phyloP scores from a whole-genome alignment of 768 basidiomycete species.

The Termitomyces sp. region DNA sequence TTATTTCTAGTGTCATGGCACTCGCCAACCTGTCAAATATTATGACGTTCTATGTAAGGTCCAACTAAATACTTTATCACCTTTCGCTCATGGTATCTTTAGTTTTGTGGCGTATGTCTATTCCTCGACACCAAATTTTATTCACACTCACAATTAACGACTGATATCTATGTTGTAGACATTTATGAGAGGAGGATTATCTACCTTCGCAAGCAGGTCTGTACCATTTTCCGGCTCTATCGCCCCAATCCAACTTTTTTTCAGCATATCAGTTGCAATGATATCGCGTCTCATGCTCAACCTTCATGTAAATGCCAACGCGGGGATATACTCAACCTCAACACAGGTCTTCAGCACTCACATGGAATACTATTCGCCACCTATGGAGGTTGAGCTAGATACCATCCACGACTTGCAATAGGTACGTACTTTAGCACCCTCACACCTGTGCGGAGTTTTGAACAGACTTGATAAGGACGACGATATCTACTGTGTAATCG shows the following conservation, averaged over 20 bases:
- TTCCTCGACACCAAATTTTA: background rate
- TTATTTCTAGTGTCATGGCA: constrained; percentile 40
- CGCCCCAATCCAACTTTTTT: background rate
- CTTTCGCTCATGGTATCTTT: background rate
- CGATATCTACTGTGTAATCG: too few species aligned
- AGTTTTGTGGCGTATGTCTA: constrained; percentile 22
- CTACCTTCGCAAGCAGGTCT: constrained; percentile 45
- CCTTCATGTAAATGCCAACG: constrained; percentile 36
- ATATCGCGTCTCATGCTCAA: constrained; percentile 55
- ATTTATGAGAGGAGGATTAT: constrained; percentile 38
- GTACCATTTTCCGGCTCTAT: constrained; percentile 8
- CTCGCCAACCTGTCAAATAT: background rate
- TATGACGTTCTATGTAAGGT: background rate
- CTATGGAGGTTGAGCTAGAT: constrained; percentile 19
- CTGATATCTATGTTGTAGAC: constrained; percentile 34
- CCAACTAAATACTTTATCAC: too few species aligned
- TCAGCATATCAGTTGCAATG: constrained; percentile 44
- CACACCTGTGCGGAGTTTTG: too few species aligned
- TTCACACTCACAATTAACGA: background rate
- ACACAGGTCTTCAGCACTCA: constrained; percentile 12
- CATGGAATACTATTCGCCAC: constrained; percentile 11
- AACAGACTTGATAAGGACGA: background rate
- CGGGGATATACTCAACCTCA: constrained; percentile 24
- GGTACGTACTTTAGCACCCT: background rate
- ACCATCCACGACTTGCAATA: constrained; percentile 16